Base-by-base conservation (phyloP, 2,329 filamentous ascomycete species). In the Ophiosphaerella herpotricha region DNA sequence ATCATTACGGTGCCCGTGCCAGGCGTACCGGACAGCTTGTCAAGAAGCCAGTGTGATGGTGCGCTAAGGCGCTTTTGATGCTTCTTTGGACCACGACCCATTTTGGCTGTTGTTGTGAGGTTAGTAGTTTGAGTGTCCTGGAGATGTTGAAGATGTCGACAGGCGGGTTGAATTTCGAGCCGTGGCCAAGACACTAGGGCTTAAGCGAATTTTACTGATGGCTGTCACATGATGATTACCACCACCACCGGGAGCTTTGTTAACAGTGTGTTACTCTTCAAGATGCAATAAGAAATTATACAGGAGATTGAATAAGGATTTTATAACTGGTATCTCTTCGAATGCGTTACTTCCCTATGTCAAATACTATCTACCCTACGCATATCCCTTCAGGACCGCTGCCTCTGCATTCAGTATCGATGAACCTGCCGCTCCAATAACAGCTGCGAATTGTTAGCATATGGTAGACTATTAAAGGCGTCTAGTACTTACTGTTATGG, bases 11-110 rank as follows among this genome's bases (percentile, higher is more conserved):
- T 29, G 34, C 26, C 23, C 18, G 85, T 39, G 45, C 49, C 51
- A 37, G 42, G 53, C 66, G 43, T 67, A 72, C 94, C 94, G 80
- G 91, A 96, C 78, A 99, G 86, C 83, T 99, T 99, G 90, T 99
- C 94, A 80, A 99, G 85, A 78, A 99, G 90, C 94, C 94, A 99
- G 89, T 97, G 94, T 79, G 90, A 95, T 77, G 94, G 94, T 78
- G 94, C 94, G 82, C 90, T 94, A 78, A 97, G 86, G 85, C 94
- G 92, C 92, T 99, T 97, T 83, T 97, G 93, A 84, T 99, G 94
- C 89, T 97, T 97, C 87, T 94, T 95, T 82, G 81, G 84, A 83
- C 84, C 84, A 77, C 84, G 81, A 75, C 81, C 83, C 84, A 87
- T 87, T 71, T 75, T 86, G 69, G 70, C 76, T 74, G 72, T 75